phyloP scores from a whole-genome alignment of 306 rosid genomes.

The Astragalus membranaceus region DNA sequence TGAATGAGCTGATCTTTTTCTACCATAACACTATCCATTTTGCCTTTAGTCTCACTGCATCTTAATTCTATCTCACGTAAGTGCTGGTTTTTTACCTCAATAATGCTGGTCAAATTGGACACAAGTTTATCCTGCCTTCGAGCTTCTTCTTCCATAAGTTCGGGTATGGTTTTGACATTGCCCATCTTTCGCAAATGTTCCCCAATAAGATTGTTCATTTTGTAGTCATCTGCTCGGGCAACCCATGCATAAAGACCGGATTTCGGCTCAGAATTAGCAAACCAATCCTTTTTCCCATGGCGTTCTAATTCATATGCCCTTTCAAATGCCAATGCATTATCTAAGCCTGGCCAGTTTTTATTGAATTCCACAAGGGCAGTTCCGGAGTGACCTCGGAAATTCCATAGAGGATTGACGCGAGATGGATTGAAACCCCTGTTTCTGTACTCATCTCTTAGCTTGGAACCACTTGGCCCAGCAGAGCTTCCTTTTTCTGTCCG shows the following conservation, averaged over 20 bases:
- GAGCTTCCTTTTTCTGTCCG: conserved; percentile 51
- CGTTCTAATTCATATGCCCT: conserved; percentile 61
- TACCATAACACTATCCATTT: conserved; percentile 34
- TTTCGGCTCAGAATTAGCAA: conserved; percentile 32
- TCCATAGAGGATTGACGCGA: conserved; percentile 87
- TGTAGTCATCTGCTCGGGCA: conserved; percentile 86
- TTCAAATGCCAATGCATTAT: conserved; percentile 90
- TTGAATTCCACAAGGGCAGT: conserved; percentile 78
- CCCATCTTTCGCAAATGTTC: conserved; percentile 77
- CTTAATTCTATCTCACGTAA: conserved; percentile 67
- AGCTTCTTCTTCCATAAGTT: conserved; percentile 83
- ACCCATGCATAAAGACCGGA: conserved; percentile 92
- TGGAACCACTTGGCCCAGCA: conserved; percentile 90
- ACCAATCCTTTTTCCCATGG: conserved; percentile 83
- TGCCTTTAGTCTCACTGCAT: conserved; percentile 55
- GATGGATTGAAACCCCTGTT: conserved; percentile 75
- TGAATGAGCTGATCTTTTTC: conserved; percentile 75
- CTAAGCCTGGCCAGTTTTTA: conserved; percentile 87
- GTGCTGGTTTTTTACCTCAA: conserved; percentile 57
- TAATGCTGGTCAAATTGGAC: conserved; percentile 59
- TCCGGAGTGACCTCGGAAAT: conserved; percentile 80
- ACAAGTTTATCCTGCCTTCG: conserved; percentile 75
- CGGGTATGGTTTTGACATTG: conserved; percentile 72
- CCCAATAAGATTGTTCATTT: conserved; percentile 47
- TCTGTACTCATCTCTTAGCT: conserved; percentile 80